Evolutionary conservation across 148 eudicot genomes (phyloP), one percentile per base, ranked within the genome.

Genomic region (Bassia scoparia): DNA sequence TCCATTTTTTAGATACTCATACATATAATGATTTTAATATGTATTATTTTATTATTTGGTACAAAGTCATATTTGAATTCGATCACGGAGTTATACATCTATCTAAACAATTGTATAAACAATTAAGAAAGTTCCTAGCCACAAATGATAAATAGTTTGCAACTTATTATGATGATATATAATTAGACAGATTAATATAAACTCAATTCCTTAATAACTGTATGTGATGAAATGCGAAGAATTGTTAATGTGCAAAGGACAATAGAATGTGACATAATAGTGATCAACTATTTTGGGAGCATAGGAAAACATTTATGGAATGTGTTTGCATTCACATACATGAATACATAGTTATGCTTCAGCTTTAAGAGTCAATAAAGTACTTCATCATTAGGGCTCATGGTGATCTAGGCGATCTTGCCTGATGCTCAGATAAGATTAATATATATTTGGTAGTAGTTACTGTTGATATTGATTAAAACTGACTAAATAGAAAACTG

Each of bases 361-460:
- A 8, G 1, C 9, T 14, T n/a, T 41, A n/a, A 41, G 46, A 41
- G 46, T 48, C 17, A 30, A 68, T 6, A 68, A 17, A 68, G 20
- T 68, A 50, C 50, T 11, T 8, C 46, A 41, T 21, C 24, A 29
- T 33, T 18, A 33, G n/a, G n/a, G 30, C 24, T 20, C 30, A 7
- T 70, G n/a, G 49, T 70, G 20, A 70, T 70, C 16, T 38, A 70
- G 35, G 63, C 56, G 5, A 70, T 70, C 23, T 24, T 34, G 21
- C 21, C n/a, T 21, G 16, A 54, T 30, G 61, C 3, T 70, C 35
- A 55, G 2, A 55, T 35, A 2, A 34, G 46, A 53, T 41, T 54
- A 4, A n/a, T n/a, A 34, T 7, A 15, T 35, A 31, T n/a, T 15
- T 20, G 26, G 31, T 29, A 48, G 20, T 31, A n/a, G n/a, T n/a